Base-by-base conservation (phyloP, 2,329 filamentous ascomycete species). In the Bipolaris gigantea region DNA sequence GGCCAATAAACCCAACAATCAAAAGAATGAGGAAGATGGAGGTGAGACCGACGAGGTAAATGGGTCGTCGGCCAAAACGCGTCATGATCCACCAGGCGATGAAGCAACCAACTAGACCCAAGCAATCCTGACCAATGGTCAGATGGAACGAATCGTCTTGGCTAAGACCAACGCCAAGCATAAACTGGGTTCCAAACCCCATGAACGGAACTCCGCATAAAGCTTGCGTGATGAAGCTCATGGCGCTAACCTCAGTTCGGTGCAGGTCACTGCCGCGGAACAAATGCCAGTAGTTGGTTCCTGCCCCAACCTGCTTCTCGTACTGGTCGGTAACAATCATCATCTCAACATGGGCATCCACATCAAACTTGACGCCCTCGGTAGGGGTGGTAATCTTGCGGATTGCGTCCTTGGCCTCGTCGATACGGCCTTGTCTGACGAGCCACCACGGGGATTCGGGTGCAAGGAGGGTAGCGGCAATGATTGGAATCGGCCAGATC, bases 321-420 rank as follows among this genome's bases (percentile, higher is more conserved):
- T 93, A 78, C 0, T 87, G 86, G 1, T 89, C 90, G 0, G 90
- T 95, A 67, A 92, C 89, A 1, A 90, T 83, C 88, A 96, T 95
- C 89, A 95, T 93, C 63, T 89, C 86, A 50, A 95, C 80, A 0
- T 89, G 93, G 5, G 64, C 58, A 32, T 67, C 63, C 16, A 64
- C 47, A 16, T 67, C 60, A 42, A 63, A 65, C 7, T 86, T 82
- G 23, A 63, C 23, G 25, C 59, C 62, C 16, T 61, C 67, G 9
- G 69, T 63, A 15, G 66, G 57, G 62, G 81, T 85, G 2, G 86
- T 89, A 30, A 90, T 77, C 4, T 86, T 83, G 48, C 85, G 74
- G 19, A 90, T 79, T 3, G 86, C 78, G 25, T 77, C 74, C 74
- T 88, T 88, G 30, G 88, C 88, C 19, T 89, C 84, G 2, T 85